Percentiles rank a stretch among this genome's conserved stretches.
These are phyloP conservation scores for Fonsecaea erecta DNA, from an alignment of 2,329 filamentous ascomycete genomes.

Conservation along the genomic window DNA sequence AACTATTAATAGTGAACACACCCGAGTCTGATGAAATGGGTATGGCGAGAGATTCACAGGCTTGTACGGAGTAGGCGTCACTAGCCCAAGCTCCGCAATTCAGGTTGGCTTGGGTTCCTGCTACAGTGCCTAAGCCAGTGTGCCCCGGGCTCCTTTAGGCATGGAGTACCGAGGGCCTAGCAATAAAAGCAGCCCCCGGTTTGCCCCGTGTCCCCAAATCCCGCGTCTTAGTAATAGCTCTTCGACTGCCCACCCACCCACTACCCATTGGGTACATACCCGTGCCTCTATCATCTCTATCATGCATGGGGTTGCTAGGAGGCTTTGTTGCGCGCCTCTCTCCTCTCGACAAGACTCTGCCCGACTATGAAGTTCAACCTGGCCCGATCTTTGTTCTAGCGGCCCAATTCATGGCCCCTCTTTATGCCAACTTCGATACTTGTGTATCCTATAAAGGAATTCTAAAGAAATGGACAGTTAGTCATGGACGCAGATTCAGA, in stretches of 20 bases:
- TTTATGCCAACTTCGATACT: not conserved
- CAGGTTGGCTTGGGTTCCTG: too few species aligned
- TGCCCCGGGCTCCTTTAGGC: too few species aligned
- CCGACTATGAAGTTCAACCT: not conserved
- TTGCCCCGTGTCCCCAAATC: not conserved
- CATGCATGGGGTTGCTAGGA: not conserved
- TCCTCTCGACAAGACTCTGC: not conserved
- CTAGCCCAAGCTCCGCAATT: too few species aligned
- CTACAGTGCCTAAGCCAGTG: too few species aligned
- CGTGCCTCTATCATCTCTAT: not conserved
- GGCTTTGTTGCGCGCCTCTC: not conserved
- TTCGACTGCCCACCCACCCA: not conserved
- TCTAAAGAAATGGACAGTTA: not conserved
- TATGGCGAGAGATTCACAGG: too few species aligned
- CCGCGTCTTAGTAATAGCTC: not conserved
- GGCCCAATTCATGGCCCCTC: not conserved
- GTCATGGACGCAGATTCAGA: constrained; percentile 23
- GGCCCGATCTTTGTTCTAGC: not conserved
- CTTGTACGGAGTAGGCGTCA: too few species aligned
- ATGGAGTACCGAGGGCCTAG: too few species aligned
- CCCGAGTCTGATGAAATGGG: too few species aligned
- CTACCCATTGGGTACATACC: too few species aligned
- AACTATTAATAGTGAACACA: too few species aligned
- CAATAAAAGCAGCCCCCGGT: too few species aligned
- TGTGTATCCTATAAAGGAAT: not conserved